Evolutionary conservation across 345 rosid species (phyloP).

Genomic region (Isatis tinctoria): DNA sequence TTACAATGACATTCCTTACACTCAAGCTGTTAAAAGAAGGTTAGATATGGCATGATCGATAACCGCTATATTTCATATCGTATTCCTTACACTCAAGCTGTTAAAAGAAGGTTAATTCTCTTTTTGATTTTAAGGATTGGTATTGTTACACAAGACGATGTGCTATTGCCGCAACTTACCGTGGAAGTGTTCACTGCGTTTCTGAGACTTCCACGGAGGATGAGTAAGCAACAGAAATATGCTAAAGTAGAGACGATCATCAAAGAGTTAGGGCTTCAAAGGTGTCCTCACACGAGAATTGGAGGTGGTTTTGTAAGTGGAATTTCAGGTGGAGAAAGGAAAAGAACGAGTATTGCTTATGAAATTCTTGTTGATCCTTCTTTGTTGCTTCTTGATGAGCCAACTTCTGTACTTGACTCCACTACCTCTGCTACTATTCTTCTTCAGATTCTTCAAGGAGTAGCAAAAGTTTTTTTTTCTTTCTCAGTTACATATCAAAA

Average conservation of each 20-base stretch:
- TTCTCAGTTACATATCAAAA: too few relatives aligned
- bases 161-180: not conserved
- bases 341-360: not conserved
- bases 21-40: not conserved
- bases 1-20: not conserved
- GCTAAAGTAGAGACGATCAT: not conserved
- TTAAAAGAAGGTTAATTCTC: not conserved
- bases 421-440: not conserved
- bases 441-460: not conserved
- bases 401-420: not conserved
- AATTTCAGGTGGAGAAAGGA: not conserved
- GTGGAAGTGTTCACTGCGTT: not conserved
- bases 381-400: not conserved
- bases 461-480: too few relatives aligned
- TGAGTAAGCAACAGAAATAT: not conserved
- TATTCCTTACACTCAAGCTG: not conserved
- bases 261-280: not conserved
- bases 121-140: not conserved
- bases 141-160: not conserved
- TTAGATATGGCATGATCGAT: not conserved
- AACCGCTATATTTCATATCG: not conserved
- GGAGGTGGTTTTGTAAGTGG: not conserved
- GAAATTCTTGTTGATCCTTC: not conserved
- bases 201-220: not conserved
- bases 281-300: not conserved